Conservation (phyloP, 768 basidiomycete species). For the Termitomyces sp. region DNA sequence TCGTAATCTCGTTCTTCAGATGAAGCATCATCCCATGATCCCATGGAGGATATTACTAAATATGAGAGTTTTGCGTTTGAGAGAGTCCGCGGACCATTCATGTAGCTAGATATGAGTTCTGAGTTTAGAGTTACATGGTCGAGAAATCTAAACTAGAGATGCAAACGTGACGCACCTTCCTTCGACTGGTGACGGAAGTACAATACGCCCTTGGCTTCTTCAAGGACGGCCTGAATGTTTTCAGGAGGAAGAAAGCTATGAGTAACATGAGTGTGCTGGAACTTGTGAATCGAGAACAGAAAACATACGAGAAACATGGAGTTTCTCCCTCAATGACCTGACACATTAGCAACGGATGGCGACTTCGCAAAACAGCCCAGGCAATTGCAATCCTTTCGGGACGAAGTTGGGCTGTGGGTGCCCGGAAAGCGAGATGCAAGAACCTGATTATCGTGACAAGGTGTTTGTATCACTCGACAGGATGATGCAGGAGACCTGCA, state of each 20-base stretch:
- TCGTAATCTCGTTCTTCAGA: slow-evolving; percentile 20
- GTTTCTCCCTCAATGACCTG: slow-evolving; percentile 30
- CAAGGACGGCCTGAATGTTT: slow-evolving; percentile 30
- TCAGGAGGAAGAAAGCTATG: slow-evolving; percentile 37
- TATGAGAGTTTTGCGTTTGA: slow-evolving; percentile 46
- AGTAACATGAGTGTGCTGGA: background rate
- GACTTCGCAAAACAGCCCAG: slow-evolving; percentile 54
- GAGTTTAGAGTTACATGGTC: background rate
- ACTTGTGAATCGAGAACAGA: background rate
- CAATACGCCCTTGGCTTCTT: slow-evolving; percentile 34
- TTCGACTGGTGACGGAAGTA: slow-evolving; percentile 33
- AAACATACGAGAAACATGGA: slow-evolving; percentile 46
- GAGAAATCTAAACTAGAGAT: background rate
- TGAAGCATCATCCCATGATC: background rate
- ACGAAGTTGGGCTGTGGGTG: slow-evolving; percentile 15
- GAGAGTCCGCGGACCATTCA: slow-evolving; percentile 58
- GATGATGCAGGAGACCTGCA: background rate
- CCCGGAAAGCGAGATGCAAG: slow-evolving; percentile 24
- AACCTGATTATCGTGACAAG: slow-evolving; percentile 17
- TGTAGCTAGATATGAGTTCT: slow-evolving; percentile 47
- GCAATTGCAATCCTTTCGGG: slow-evolving; percentile 35
- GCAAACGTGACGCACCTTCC: slow-evolving; percentile 29
- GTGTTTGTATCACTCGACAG: background rate
- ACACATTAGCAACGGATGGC: slow-evolving; percentile 54
- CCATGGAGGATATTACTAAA: slow-evolving; percentile 28